Conservation (phyloP, 768 basidiomycete genomes). For the Boletus pseudopeckii region DNA sequence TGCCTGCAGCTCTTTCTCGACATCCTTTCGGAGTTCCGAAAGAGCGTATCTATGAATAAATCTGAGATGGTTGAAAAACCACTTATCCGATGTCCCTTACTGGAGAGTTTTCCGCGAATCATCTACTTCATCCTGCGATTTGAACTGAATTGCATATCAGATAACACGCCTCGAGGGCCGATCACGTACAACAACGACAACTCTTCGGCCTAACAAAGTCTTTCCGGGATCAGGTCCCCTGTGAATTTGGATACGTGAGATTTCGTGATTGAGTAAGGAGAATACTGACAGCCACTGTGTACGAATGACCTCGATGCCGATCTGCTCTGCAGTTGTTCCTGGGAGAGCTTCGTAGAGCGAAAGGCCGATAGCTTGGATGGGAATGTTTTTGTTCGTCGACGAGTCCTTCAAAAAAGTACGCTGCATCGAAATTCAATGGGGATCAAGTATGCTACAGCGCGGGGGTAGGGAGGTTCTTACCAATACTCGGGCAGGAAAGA, state of each 20-base stretch:
- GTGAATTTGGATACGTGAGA: conserved; percentile 3
- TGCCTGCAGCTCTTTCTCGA: conserved; percentile 62
- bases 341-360: conserved; percentile 91
- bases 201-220: conserved; percentile 72
- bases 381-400: conserved; percentile 70
- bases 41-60: conserved; percentile 70
- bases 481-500: conserved; percentile 93
- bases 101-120: conserved; percentile 86
- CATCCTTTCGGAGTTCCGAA: conserved; percentile 85
- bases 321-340: conserved; percentile 66
- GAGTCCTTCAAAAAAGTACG: conserved; percentile 81
- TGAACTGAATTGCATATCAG: conserved; percentile 5
- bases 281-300: conserved; percentile 91
- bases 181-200: conserved; percentile 73
- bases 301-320: conserved; percentile 82
- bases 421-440: conserved; percentile 33
- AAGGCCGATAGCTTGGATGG: conserved; percentile 94
- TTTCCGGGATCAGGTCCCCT: conserved; percentile 67
- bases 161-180: conserved; percentile 7
- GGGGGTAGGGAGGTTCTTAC: conserved; percentile 32
- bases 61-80: not conserved
- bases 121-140: conserved; percentile 75
- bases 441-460: not conserved
- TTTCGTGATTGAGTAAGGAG: not conserved
- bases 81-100: conserved; percentile 41